phyloP scores from a whole-genome alignment of 345 rosid genomes.

The Citrus sinensis region DVS_A1.0 CM039168.1:30449501-30450000 shows the following conservation, averaged over 20 bases:
- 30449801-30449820: conserved; percentile 27
- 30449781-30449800: conserved; percentile 72
- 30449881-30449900: conserved; percentile 50
- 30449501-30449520: no score
- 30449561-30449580: conserved; percentile 43
- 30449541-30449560: not conserved
- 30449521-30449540: conserved; percentile 4
- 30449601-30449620: conserved; percentile 43
- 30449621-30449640: conserved; percentile 37
- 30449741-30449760: conserved; percentile 7
- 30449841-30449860: conserved; percentile 26
- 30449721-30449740: no score
- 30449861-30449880: conserved; percentile 46
- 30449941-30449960: conserved; percentile 45
- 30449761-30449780: conserved; percentile 45
- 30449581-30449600: conserved; percentile 43
- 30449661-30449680: no score
- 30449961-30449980: conserved; percentile 26
- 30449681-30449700: no score
- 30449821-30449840: conserved; percentile 44
- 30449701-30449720: no score
- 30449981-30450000: conserved; percentile 35
- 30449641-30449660: conserved; percentile 21
- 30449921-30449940: conserved; percentile 59
- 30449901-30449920: conserved; percentile 45